A percentile compares a stretch with the other conserved stretches of the same genome.
Conservation (phyloP, 2,329 filamentous ascomycete genomes). For the Zymoseptoria tritici region DNA sequence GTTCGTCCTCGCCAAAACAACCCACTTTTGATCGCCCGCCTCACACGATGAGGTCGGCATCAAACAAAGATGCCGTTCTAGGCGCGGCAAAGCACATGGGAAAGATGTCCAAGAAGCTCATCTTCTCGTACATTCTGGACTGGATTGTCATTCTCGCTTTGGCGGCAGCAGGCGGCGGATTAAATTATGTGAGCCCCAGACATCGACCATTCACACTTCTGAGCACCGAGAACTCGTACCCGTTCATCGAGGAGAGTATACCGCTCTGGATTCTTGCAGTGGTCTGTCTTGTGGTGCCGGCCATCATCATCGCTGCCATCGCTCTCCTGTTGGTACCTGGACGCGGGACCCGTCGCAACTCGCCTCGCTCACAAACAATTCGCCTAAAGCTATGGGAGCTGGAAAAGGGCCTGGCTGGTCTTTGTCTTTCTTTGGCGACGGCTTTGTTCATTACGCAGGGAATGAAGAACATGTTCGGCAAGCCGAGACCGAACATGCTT, state of each 20-base stretch:
- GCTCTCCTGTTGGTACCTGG: slow-evolving; percentile 65
- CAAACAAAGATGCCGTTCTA: slow-evolving; percentile 6
- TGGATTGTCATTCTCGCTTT: slow-evolving; percentile 57
- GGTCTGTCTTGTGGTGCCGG: slow-evolving; percentile 58
- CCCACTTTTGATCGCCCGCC: too few species aligned
- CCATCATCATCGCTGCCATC: slow-evolving; percentile 59
- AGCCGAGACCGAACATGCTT: slow-evolving; percentile 57
- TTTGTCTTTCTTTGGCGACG: slow-evolving; percentile 63
- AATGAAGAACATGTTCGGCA: slow-evolving; percentile 68
- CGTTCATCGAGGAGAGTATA: slow-evolving; percentile 65
- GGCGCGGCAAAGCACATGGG: slow-evolving; percentile 9
- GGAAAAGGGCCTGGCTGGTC: slow-evolving; percentile 74
- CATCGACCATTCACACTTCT: slow-evolving; percentile 63
- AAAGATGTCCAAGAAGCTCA: slow-evolving; percentile 31
- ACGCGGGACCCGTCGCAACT: slow-evolving; percentile 43
- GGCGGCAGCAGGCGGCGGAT: slow-evolving; percentile 23
- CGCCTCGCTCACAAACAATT: slow-evolving; percentile 52
- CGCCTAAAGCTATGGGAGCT: slow-evolving; percentile 84
- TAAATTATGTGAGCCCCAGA: slow-evolving; percentile 56
- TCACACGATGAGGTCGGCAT: not conserved
- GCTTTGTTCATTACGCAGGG: slow-evolving; percentile 77
- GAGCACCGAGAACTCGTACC: slow-evolving; percentile 74
- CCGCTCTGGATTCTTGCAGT: slow-evolving; percentile 57
- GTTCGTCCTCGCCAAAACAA: too few species aligned
- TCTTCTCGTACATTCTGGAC: slow-evolving; percentile 64